Percentiles rank a stretch among this genome's conserved stretches.
These are phyloP conservation scores for Cryptococcus hybrid DNA, from an alignment of 1,284 basidiomycete genomes.

Conservation along the genomic window DNA sequence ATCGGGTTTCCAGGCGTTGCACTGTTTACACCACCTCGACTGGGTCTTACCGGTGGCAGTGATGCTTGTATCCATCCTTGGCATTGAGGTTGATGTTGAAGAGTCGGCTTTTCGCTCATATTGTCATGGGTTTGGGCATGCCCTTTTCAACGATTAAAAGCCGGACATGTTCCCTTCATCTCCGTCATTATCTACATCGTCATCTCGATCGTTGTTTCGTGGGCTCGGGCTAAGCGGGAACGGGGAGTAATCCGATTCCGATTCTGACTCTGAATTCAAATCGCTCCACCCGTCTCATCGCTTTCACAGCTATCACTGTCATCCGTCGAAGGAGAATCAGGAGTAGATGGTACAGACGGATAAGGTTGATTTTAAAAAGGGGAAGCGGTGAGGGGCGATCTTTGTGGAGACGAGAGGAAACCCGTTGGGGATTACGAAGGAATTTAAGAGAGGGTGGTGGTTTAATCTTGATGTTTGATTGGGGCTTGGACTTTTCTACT, in stretches of 20 bases:
- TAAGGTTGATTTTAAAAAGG: conserved; percentile 1
- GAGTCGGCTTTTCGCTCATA: too few species aligned
- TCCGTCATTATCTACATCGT: too few species aligned
- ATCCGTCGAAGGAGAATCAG: neutral
- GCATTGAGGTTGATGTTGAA: too few species aligned
- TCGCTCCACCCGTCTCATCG: too few species aligned
- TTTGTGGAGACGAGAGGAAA: conserved; percentile 16
- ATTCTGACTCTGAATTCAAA: too few species aligned
- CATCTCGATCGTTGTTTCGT: too few species aligned
- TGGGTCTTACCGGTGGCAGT: neutral
- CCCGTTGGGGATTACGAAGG: conserved; percentile 28
- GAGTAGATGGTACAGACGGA: neutral
- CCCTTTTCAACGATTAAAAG: too few species aligned
- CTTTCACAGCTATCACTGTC: neutral
- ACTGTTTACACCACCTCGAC: conserved; percentile 47
- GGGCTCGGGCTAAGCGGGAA: conserved; percentile 22
- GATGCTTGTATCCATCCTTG: too few species aligned
- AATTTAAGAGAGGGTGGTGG: conserved; percentile 32
- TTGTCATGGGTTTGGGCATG: too few species aligned
- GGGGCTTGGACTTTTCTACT: too few species aligned
- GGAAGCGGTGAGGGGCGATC: conserved; percentile 28
- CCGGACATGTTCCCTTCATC: too few species aligned
- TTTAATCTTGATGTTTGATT: conserved; percentile 14
- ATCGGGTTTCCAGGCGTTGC: conserved; percentile 64
- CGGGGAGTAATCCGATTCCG: conserved; percentile 14